Base-by-base conservation (phyloP, 139 green algal species). In the Volvox reticuliferus region DNA sequence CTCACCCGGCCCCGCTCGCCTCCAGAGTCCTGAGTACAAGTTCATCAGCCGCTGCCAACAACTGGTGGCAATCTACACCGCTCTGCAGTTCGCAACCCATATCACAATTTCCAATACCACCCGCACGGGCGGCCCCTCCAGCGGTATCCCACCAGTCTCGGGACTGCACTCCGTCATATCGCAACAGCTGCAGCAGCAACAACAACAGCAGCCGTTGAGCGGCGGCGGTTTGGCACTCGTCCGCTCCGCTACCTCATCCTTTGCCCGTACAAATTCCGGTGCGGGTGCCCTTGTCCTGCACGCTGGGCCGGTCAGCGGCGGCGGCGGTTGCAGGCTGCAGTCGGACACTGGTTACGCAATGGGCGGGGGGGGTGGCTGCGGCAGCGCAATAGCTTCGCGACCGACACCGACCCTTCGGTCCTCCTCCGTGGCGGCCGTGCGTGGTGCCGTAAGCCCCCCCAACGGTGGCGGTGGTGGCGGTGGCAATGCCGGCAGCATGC, bases 21-120 rank as follows among this genome's bases (percentile, higher is more conserved):
- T n/a, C 2, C 87, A 91, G 87, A 21, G 28, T 22, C 61, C 76
- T 1, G 87, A 91, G 20, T 79, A 69, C 76, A 55, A 50, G 24
- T 5, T 0, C 22, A 36, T 86, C 17, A 24, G 28, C 61, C 75
- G 62, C 76, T 44, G 24, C 33, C 32, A 26, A 5, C 87, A 91
- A 77, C 87, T 91, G 33, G 75, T 62, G 19, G 87, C 87, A 2
- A 55, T 91, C 61, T 91, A 91, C 87, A 12, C 69, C 37, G 87
- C 87, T 6, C 76, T 91, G 17, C 62, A 81, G 32, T 65, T 65
- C 87, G 87, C 87, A 61, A 86, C 87, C 1, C 87, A 91, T 62
- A 79, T 91, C 55, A 91, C 87, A 33, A 91, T 91, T 32, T 37
- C 71, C 61, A 91, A 91, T 62, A 22, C 87, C 9, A 12, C 86